These are phyloP conservation scores for Ascochyta lentis DNA, from an alignment of 2,329 filamentous ascomycete genomes.

Conservation along the genomic window DNA sequence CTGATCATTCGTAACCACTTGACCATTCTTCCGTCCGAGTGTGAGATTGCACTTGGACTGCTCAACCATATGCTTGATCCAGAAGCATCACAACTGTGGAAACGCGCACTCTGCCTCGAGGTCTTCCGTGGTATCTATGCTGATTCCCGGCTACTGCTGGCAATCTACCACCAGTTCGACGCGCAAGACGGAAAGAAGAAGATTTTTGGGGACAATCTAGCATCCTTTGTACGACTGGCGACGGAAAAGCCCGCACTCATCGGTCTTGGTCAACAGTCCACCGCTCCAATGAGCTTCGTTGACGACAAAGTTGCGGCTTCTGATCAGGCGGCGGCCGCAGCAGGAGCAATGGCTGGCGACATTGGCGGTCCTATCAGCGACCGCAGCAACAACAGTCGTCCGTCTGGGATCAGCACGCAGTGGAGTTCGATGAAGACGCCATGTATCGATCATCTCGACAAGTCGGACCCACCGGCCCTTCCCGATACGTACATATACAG, in stretches of 20 bases:
- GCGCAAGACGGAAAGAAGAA: constrained; percentile 72
- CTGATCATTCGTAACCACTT: constrained; percentile 82
- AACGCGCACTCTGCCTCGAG: constrained; percentile 88
- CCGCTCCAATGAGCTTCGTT: constrained; percentile 71
- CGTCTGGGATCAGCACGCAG: constrained; percentile 82
- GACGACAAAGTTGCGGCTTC: constrained; percentile 65
- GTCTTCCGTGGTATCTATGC: constrained; percentile 85
- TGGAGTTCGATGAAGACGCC: constrained; percentile 89
- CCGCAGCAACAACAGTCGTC: constrained; percentile 65
- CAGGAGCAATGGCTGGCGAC: constrained; percentile 84
- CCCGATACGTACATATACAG: constrained; percentile 96
- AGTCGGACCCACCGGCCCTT: constrained; percentile 79
- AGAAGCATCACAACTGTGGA: constrained; percentile 80
- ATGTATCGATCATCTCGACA: constrained; percentile 94
- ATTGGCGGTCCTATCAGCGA: constrained; percentile 73
- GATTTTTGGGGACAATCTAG: constrained; percentile 81
- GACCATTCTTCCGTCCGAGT: constrained; percentile 75
- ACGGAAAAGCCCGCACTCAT: constrained; percentile 90
- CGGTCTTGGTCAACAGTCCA: constrained; percentile 87
- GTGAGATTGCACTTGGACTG: constrained; percentile 80
- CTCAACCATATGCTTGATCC: constrained; percentile 88
- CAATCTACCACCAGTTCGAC: constrained; percentile 84
- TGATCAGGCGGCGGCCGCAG: constrained; percentile 88
- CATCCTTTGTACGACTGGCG: constrained; percentile 88
- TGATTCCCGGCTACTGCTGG: constrained; percentile 77